These are phyloP conservation scores for Trichoderma oligosporum DNA, from an alignment of 2,329 filamentous ascomycete genomes.

Conservation along the genomic window DNA sequence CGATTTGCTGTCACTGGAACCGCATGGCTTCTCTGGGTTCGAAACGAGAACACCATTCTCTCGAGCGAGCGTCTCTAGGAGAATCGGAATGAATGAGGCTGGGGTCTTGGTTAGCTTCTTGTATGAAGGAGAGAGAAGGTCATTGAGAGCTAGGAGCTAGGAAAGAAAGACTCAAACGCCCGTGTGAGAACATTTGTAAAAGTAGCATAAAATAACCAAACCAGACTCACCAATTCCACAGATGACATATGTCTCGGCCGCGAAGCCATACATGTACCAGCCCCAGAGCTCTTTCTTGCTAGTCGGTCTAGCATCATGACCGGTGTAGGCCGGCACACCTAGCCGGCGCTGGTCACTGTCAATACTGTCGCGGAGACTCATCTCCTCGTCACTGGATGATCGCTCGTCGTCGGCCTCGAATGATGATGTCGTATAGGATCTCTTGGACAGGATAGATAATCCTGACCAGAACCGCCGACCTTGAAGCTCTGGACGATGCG, in stretches of 20 bases:
- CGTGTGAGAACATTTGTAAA: too few relatives aligned
- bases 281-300: slow-evolving; percentile 82
- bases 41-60: slow-evolving; percentile 84
- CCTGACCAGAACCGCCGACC: slow-evolving; percentile 45
- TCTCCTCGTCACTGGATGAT: slow-evolving; percentile 39
- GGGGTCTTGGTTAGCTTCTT: slow-evolving; percentile 4
- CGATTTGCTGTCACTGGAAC: slow-evolving; percentile 54
- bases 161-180: too few relatives aligned
- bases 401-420: slow-evolving; percentile 69
- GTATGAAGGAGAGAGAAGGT: background rate
- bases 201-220: slow-evolving; percentile 16
- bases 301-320: slow-evolving; percentile 85
- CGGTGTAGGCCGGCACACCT: slow-evolving; percentile 58
- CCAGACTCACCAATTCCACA: slow-evolving; percentile 63
- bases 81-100: slow-evolving; percentile 95
- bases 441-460: slow-evolving; percentile 51
- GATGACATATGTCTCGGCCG: slow-evolving; percentile 92
- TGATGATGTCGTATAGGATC: slow-evolving; percentile 55
- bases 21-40: slow-evolving; percentile 73
- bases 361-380: slow-evolving; percentile 37
- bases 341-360: slow-evolving; percentile 36
- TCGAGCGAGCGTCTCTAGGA: slow-evolving; percentile 86
- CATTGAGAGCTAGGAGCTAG: too few relatives aligned
- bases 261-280: slow-evolving; percentile 96
- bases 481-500: slow-evolving; percentile 41